phyloP scores from a whole-genome alignment of 306 rosid species.

The Acacia melanoxylon region DNA sequence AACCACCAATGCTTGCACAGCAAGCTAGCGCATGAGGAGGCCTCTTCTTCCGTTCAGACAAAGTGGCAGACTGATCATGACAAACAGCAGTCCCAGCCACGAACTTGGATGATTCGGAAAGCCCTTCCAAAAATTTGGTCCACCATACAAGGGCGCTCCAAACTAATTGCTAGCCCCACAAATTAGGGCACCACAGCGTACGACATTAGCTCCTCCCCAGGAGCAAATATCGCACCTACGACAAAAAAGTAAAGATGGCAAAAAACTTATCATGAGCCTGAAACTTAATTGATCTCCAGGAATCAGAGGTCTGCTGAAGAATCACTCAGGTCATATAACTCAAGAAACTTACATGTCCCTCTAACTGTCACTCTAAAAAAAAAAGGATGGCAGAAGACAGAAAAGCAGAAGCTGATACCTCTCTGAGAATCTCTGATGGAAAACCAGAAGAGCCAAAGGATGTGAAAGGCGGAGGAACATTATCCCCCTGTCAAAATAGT shows the following conservation, averaged over 20 bases:
- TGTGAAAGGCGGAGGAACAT: conserved; percentile 75
- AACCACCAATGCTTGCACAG: conserved; percentile 90
- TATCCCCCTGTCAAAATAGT: conserved; percentile 65
- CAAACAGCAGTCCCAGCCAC: conserved; percentile 95
- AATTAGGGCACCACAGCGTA: conserved; percentile 98
- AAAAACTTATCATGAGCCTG: conserved; percentile 75
- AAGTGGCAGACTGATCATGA: conserved; percentile 99
- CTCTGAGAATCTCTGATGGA: conserved; percentile 93
- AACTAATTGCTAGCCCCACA: conserved; percentile 88
- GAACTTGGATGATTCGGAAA: conserved; percentile 94
- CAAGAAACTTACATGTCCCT: conserved; percentile 41
- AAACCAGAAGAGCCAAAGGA: conserved; percentile 79
- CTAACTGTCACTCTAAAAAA: conserved; percentile 36
- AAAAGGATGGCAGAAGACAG: conserved; percentile 17
- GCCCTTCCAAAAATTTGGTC: conserved; percentile 92
- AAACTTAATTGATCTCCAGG: conserved; percentile 80
- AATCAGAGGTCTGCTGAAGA: conserved; percentile 64
- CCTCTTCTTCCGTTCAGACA: conserved; percentile 93
- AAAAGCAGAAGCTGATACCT: conserved; percentile 57
- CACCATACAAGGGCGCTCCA: conserved; percentile 97
- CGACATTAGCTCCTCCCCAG: conserved; percentile 99
- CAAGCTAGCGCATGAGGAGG: conserved; percentile 99
- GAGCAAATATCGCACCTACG: conserved; percentile 99
- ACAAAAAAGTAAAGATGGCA: conserved; percentile 87
- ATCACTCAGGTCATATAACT: conserved; percentile 49